Evolutionary conservation across 768 basidiomycete species (phyloP).

Genomic region (Hericium erinaceus): DNA sequence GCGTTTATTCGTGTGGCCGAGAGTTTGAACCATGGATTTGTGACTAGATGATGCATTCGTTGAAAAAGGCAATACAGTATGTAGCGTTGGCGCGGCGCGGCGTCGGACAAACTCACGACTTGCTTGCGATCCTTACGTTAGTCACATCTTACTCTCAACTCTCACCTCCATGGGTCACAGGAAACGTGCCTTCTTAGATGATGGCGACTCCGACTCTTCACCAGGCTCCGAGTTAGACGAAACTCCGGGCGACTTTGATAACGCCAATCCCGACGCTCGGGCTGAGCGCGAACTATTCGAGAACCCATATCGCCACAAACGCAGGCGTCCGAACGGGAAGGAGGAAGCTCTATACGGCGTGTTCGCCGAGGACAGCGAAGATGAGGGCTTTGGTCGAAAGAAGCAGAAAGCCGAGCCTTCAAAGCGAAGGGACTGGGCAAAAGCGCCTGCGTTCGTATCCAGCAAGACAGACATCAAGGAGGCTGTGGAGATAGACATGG

Average conservation of each 20-base stretch:
- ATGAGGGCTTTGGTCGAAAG: constrained; percentile 19
- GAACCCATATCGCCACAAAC: constrained; percentile 67
- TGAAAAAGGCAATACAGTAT: too few relatives aligned
- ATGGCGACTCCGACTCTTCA: constrained; percentile 61
- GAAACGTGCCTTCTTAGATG: constrained; percentile 69
- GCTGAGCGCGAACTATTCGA: constrained; percentile 72
- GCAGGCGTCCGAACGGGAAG: constrained; percentile 52
- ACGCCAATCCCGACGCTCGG: constrained; percentile 49
- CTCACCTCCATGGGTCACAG: constrained; percentile 56
- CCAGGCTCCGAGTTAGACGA: constrained; percentile 44
- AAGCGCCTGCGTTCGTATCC: constrained; percentile 68
- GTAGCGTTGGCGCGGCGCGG: too few relatives aligned
- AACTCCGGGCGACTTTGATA: constrained; percentile 30
- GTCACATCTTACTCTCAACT: not conserved
- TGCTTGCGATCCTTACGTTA: too few relatives aligned
- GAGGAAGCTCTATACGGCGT: constrained; percentile 73
- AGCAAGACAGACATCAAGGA: constrained; percentile 25
- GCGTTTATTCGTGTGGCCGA: too few relatives aligned
- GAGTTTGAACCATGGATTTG: too few relatives aligned
- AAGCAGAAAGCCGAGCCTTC: constrained; percentile 18
- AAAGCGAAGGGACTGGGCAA: constrained; percentile 59
- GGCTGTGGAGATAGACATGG: constrained; percentile 7
- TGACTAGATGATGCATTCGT: too few relatives aligned
- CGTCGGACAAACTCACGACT: too few relatives aligned
- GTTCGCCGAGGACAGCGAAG: constrained; percentile 64